Percentiles rank a stretch among this genome's conserved stretches.
Evolutionary conservation across 345 rosid genomes (phyloP).

Genomic region (Arabidopsis suecica): DNA sequence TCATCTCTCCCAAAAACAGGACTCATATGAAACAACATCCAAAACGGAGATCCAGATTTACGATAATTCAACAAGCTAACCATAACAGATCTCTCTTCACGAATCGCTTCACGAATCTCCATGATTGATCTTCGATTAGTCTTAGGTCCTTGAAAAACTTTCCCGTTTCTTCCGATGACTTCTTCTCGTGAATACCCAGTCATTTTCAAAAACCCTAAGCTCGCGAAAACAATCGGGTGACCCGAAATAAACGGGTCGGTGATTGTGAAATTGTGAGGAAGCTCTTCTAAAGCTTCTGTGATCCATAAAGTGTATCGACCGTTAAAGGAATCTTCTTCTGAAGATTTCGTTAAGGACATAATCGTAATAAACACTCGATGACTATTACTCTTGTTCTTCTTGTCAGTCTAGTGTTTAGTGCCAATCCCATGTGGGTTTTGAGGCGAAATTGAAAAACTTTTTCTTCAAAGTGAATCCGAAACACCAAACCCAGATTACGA

Average conservation of each 20-base stretch:
- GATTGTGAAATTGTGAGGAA: conserved; percentile 81
- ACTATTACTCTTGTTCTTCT: conserved; percentile 33
- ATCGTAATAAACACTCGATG: conserved; percentile 34
- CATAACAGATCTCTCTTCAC: conserved; percentile 70
- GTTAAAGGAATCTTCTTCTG: conserved; percentile 49
- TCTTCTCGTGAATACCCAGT: conserved; percentile 69
- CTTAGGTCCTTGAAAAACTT: conserved; percentile 78
- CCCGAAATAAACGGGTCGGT: conserved; percentile 84
- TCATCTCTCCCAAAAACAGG: conserved; percentile 70
- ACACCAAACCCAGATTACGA: conserved; percentile 20
- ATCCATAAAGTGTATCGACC: conserved; percentile 60
- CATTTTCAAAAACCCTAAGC: conserved; percentile 78
- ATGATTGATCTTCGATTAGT: conserved; percentile 72
- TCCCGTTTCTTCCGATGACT: conserved; percentile 80
- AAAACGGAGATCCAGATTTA: conserved; percentile 88
- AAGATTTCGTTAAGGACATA: conserved; percentile 60
- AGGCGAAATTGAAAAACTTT: conserved; percentile 17
- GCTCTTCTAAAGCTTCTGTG: conserved; percentile 71
- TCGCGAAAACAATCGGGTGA: conserved; percentile 92
- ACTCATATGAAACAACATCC: conserved; percentile 81
- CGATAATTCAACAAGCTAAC: conserved; percentile 75
- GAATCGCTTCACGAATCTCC: conserved; percentile 87
- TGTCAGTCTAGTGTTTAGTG: conserved; percentile 39
- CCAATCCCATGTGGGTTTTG: conserved; percentile 73
- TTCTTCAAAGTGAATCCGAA: conserved; percentile 11